These are phyloP conservation scores for Backusella sp. DNA, from an alignment of 192 early-diverging fungal species.

Conservation along the genomic window DNA sequence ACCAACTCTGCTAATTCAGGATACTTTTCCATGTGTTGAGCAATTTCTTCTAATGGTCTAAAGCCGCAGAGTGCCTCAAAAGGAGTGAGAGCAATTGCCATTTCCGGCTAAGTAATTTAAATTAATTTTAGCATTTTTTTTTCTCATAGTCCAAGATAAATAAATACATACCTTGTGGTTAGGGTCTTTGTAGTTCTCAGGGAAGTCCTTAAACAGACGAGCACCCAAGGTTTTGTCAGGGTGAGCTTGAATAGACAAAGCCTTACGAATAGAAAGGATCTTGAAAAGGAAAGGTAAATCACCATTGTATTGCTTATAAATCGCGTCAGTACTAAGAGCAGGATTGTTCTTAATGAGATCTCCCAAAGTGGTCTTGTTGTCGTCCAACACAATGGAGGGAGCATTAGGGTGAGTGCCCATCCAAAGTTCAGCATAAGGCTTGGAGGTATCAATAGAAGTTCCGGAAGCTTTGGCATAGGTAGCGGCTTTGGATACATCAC, in stretches of 20 bases:
- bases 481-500: constrained; percentile 79
- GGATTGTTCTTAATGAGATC: constrained; percentile 57
- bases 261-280: constrained; percentile 83
- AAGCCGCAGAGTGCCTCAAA: constrained; percentile 97
- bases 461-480: constrained; percentile 68
- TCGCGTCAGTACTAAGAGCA: constrained; percentile 47
- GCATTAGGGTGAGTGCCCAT: constrained; percentile 98
- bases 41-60: constrained; percentile 79
- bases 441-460: constrained; percentile 49
- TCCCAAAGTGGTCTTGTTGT: constrained; percentile 52
- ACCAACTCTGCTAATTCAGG: constrained; percentile 80
- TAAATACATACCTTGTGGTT: constrained; percentile 37
- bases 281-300: constrained; percentile 99
- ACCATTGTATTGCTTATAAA: constrained; percentile 62
- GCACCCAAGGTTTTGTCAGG: constrained; percentile 90
- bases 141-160: not conserved
- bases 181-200: constrained; percentile 82
- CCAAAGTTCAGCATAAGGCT: constrained; percentile 97
- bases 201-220: constrained; percentile 64
- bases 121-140: not conserved
- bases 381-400: constrained; percentile 58
- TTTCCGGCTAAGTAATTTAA: constrained; percentile 76
- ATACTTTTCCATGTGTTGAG: constrained; percentile 56
- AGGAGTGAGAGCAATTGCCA: constrained; percentile 93
- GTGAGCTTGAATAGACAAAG: constrained; percentile 97